These are phyloP conservation scores for Coleophoma eucalyptorum DNA, from an alignment of 2,329 filamentous ascomycete genomes.

Conservation along the genomic window DNA sequence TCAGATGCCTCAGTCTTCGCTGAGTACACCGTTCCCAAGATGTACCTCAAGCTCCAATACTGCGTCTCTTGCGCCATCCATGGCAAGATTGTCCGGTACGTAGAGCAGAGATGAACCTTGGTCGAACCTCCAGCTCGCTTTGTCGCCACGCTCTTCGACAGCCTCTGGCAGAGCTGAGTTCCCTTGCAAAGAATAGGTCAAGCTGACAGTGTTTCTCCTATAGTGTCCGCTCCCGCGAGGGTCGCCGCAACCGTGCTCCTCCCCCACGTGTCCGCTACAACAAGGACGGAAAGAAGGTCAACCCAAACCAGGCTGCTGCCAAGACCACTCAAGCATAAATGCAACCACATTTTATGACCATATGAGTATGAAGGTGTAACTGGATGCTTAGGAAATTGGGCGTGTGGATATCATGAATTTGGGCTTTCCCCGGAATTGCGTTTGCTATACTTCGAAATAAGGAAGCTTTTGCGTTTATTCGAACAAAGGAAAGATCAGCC, in stretches of 20 bases:
- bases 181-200: constrained; percentile 36
- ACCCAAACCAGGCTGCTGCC: constrained; percentile 36
- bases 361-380: too few relatives aligned
- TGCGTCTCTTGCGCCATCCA: constrained; percentile 99
- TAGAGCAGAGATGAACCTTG: constrained; percentile 56
- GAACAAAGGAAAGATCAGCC: too few relatives aligned
- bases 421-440: not conserved
- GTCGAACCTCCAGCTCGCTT: constrained; percentile 37
- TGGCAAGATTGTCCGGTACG: constrained; percentile 99
- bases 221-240: constrained; percentile 95
- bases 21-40: constrained; percentile 99
- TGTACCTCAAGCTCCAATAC: constrained; percentile 99
- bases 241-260: constrained; percentile 97
- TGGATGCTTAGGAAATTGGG: too few relatives aligned
- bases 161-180: not conserved
- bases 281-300: constrained; percentile 99
- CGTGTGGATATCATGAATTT: not conserved
- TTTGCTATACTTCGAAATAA: too few relatives aligned
- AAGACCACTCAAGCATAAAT: constrained; percentile 28
- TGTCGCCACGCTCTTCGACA: not conserved
- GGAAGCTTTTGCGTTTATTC: too few relatives aligned
- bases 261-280: constrained; percentile 98
- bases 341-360: not conserved
- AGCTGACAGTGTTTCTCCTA: constrained; percentile 22
- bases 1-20: constrained; percentile 98